Conservation (phyloP, 106 monocot species). For the Dioscorea dumetorum region DNA sequence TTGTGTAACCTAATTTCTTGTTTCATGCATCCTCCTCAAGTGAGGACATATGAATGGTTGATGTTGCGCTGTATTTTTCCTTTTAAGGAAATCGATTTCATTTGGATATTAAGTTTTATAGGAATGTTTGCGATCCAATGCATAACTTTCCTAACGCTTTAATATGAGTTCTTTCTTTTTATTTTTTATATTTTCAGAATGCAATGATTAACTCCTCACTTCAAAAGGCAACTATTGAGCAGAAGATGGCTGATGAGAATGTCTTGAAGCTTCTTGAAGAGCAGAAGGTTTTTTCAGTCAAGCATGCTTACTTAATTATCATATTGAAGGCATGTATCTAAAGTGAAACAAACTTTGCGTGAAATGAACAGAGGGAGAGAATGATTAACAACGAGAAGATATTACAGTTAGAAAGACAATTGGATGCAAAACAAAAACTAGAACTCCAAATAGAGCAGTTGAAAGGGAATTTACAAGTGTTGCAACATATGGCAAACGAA, state of each 20-base stretch:
- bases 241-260: constrained; percentile 52
- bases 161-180: not conserved
- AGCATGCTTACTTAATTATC: too few relatives aligned
- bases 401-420: constrained; percentile 60
- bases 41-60: too few relatives aligned
- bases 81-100: too few relatives aligned
- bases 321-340: too few relatives aligned
- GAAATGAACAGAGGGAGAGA: constrained; percentile 49
- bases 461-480: constrained; percentile 56
- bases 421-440: constrained; percentile 75
- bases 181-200: constrained; percentile 23
- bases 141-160: too few relatives aligned
- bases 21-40: too few relatives aligned
- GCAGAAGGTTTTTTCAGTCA: constrained; percentile 42
- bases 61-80: too few relatives aligned
- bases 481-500: constrained; percentile 55
- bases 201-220: constrained; percentile 49
- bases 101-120: too few relatives aligned
- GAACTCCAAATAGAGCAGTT: constrained; percentile 80
- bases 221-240: constrained; percentile 46
- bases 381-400: constrained; percentile 52
- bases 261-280: constrained; percentile 57
- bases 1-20: too few relatives aligned
- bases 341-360: too few relatives aligned
- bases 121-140: too few relatives aligned